A percentile compares a stretch with the other conserved stretches of the same genome.
Conservation (phyloP, 1,139 yeast genomes). For the Ogataea hybrid region DNA sequence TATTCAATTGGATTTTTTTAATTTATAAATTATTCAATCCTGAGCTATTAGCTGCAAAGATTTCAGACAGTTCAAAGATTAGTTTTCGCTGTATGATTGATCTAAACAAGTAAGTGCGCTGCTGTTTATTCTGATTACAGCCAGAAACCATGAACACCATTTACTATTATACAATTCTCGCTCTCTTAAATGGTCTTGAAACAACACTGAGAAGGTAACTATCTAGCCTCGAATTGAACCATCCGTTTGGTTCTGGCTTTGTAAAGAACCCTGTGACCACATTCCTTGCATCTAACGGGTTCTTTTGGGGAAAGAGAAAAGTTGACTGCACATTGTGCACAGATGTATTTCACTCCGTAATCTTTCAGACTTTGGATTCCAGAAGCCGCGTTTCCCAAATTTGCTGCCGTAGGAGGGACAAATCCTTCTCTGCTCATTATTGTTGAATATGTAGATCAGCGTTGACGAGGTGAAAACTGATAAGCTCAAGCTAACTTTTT, state of each 20-base stretch:
- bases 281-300: conserved; percentile 97
- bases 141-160: not conserved
- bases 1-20: too few species aligned
- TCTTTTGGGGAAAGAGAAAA: conserved; percentile 89
- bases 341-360: conserved; percentile 85
- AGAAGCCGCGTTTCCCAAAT: conserved; percentile 68
- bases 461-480: too few species aligned
- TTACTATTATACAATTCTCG: not conserved
- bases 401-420: conserved; percentile 78
- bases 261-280: conserved; percentile 97
- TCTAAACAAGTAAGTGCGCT: not conserved
- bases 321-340: conserved; percentile 94
- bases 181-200: not conserved
- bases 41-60: too few species aligned
- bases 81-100: not conserved
- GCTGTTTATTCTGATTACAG: not conserved
- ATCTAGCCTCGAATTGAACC: conserved; percentile 74
- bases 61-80: too few species aligned
- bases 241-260: conserved; percentile 97
- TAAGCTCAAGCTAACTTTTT: too few species aligned
- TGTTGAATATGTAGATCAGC: too few species aligned
- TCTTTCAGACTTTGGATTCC: conserved; percentile 68
- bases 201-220: conserved; percentile 12
- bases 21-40: too few species aligned
- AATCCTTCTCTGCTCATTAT: conserved; percentile 83